phyloP scores from a whole-genome alignment of 2,329 filamentous ascomycete genomes.

The Beauveria medogensis region DNA sequence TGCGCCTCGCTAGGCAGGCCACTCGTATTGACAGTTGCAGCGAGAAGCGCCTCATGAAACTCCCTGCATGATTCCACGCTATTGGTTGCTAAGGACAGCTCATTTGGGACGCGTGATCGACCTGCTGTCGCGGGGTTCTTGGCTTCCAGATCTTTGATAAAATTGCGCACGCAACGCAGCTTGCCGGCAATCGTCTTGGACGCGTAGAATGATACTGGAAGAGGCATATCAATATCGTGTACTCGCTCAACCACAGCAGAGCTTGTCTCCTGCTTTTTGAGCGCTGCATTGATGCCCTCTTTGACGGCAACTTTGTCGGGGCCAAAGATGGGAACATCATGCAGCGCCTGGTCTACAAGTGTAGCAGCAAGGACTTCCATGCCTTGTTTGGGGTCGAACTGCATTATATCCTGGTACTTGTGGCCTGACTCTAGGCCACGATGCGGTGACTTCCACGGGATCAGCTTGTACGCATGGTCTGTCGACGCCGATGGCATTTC shows the following conservation, averaged over 20 bases:
- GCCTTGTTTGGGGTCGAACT: conserved; percentile 48
- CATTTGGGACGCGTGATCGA: conserved; percentile 18
- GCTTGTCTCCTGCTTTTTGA: conserved; percentile 27
- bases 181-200: conserved; percentile 40
- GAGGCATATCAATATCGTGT: conserved; percentile 24
- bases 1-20: conserved; percentile 45
- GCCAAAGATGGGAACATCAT: conserved; percentile 50
- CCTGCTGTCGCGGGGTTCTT: conserved; percentile 22
- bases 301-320: conserved; percentile 36
- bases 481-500: conserved; percentile 52
- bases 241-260: conserved; percentile 29
- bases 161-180: conserved; percentile 37
- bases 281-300: conserved; percentile 32
- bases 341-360: conserved; percentile 44
- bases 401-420: conserved; percentile 48
- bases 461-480: conserved; percentile 50
- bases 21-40: conserved; percentile 34
- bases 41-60: conserved; percentile 47
- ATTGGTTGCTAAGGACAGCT: conserved; percentile 31
- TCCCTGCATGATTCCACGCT: conserved; percentile 43
- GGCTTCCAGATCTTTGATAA: conserved; percentile 22
- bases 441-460: conserved; percentile 53
- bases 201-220: conserved; percentile 35
- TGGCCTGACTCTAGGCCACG: conserved; percentile 45
- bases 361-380: conserved; percentile 46